These are phyloP conservation scores for Ophiostoma perfectum DNA, from an alignment of 2,329 filamentous ascomycete genomes.

Conservation along the genomic window DNA sequence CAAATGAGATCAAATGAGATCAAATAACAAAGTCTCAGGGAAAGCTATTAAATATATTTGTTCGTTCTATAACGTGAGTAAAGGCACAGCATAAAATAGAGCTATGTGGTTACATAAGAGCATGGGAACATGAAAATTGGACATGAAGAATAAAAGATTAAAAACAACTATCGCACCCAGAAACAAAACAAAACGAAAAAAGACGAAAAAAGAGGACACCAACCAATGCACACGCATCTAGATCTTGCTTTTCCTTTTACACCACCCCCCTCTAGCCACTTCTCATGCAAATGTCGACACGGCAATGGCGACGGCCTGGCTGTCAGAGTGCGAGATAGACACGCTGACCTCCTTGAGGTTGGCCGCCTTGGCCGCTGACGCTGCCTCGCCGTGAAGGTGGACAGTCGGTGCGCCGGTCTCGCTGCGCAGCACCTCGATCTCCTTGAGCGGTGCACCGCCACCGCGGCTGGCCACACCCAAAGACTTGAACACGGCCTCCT, in stretches of 20 bases:
- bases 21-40: not conserved
- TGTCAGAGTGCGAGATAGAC: constrained; percentile 93
- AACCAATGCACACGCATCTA: constrained; percentile 14
- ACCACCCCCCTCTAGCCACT: not conserved
- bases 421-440: constrained; percentile 86
- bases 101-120: not conserved
- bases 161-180: not conserved
- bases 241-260: not conserved
- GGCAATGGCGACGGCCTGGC: constrained; percentile 89
- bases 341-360: constrained; percentile 85
- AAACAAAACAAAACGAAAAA: not conserved
- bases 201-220: not conserved
- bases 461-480: constrained; percentile 82
- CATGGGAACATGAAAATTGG: not conserved
- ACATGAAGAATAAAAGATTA: not conserved
- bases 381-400: constrained; percentile 76
- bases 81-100: not conserved
- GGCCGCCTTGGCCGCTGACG: constrained; percentile 74
- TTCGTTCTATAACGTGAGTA: not conserved
- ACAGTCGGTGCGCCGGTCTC: constrained; percentile 79
- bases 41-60: not conserved
- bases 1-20: not conserved
- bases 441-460: constrained; percentile 81
- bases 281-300: constrained; percentile 60
- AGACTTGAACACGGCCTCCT: constrained; percentile 98